Evolutionary conservation across 148 eudicot species (phyloP).

Genomic region (Gaultheria prostrata): DNA sequence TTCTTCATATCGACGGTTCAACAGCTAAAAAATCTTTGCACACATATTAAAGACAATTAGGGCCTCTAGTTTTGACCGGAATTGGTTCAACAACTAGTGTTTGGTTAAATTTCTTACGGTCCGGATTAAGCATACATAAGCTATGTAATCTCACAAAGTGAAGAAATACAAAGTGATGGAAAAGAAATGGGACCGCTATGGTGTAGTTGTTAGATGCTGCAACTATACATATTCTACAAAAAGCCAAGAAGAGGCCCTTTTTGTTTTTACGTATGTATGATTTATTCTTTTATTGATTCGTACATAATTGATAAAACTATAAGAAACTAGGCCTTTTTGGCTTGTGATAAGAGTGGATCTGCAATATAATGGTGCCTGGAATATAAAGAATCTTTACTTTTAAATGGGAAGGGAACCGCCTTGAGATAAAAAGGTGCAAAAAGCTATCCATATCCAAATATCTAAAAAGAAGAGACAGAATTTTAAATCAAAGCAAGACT

Average conservation of each 20-base stretch:
- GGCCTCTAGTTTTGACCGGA: neutral
- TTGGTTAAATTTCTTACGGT: neutral
- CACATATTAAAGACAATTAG: too few species aligned
- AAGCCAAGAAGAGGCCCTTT: neutral
- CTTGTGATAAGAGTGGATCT: constrained; percentile 6
- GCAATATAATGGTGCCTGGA: neutral
- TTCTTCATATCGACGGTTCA: neutral
- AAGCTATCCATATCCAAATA: neutral
- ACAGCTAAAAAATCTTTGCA: neutral
- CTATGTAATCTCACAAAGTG: neutral
- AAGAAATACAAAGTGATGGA: neutral
- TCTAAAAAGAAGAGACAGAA: neutral
- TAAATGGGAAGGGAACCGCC: neutral
- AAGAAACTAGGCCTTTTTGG: neutral
- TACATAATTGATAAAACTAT: neutral
- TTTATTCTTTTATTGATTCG: neutral
- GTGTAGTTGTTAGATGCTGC: neutral
- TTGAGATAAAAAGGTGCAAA: neutral
- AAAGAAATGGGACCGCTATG: neutral
- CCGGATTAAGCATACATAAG: neutral
- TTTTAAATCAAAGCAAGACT: neutral
- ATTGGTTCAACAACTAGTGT: neutral
- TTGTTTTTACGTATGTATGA: neutral
- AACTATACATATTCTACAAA: neutral
- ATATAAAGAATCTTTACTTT: neutral